Evolutionary conservation across 2,329 filamentous ascomycete genomes (phyloP).

Genomic region (Penicillium concentricum): DNA sequence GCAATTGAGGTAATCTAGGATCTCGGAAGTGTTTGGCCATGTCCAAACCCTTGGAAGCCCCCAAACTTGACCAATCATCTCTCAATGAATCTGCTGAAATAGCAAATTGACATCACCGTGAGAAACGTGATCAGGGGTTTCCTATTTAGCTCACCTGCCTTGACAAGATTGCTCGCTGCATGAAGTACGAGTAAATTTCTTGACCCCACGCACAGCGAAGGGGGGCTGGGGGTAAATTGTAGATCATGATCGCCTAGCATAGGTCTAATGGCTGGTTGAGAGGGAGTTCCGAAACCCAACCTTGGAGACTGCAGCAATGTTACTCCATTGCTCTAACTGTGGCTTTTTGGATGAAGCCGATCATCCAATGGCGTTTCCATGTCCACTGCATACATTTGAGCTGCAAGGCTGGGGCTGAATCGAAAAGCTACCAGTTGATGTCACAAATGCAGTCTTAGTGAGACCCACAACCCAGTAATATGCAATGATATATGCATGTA

Average conservation of each 20-base stretch:
- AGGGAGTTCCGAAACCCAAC: not conserved
- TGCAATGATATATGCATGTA: not conserved
- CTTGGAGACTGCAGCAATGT: not conserved
- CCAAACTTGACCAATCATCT: not conserved
- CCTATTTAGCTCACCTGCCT: too few relatives aligned
- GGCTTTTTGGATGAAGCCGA: not conserved
- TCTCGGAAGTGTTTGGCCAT: not conserved
- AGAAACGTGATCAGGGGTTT: not conserved
- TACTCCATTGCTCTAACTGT: not conserved
- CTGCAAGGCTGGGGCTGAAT: not conserved
- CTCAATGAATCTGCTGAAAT: not conserved
- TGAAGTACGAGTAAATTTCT: not conserved
- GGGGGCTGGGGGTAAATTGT: not conserved
- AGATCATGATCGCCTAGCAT: not conserved
- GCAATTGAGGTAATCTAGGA: not conserved
- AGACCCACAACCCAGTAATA: not conserved
- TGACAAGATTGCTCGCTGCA: not conserved
- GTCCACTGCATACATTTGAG: not conserved
- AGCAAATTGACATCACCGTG: not conserved
- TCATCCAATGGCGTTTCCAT: not conserved
- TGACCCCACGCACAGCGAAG: not conserved
- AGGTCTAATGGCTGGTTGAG: not conserved
- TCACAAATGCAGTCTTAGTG: not conserved
- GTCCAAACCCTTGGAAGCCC: not conserved
- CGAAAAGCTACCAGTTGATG: not conserved